Evolutionary conservation across 2,329 filamentous ascomycete species (phyloP).

Genomic region (Didymella segeticola): DNA sequence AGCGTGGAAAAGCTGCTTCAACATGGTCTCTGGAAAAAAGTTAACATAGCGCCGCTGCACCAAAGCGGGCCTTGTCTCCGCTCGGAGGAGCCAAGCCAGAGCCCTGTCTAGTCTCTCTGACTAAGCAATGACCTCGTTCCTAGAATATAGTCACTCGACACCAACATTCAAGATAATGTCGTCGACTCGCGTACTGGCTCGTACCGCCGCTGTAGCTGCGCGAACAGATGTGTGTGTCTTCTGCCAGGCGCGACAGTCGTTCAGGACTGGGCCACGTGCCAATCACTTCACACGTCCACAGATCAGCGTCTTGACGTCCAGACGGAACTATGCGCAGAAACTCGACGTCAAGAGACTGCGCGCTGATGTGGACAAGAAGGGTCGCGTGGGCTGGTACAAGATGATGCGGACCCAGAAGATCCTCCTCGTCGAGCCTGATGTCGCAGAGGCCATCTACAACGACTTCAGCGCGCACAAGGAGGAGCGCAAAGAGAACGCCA

Average conservation of each 20-base stretch:
- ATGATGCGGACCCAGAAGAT: constrained; percentile 27
- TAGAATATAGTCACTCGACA: not conserved
- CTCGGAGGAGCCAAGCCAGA: constrained; percentile 17
- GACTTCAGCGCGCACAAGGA: constrained; percentile 33
- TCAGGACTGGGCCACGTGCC: no score
- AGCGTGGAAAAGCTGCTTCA: constrained; percentile 39
- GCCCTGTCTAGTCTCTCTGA: constrained; percentile 1
- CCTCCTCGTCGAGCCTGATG: constrained; percentile 17
- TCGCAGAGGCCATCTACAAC: constrained; percentile 32
- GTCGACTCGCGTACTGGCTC: constrained; percentile 19
- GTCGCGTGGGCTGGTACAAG: constrained; percentile 29
- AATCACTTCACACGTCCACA: no score
- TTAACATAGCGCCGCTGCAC: constrained; percentile 16
- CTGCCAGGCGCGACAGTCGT: no score
- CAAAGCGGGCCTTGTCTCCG: constrained; percentile 19
- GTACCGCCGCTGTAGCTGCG: constrained; percentile 13
- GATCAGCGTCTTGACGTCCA: no score
- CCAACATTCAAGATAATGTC: constrained; percentile 25
- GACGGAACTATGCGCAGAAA: constrained; percentile 27
- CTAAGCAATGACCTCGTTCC: constrained; percentile 3
- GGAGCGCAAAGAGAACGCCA: constrained; percentile 24
- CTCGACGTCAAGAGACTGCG: constrained; percentile 26
- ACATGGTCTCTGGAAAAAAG: constrained; percentile 34
- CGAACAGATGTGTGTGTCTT: constrained; percentile 25
- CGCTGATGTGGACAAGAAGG: constrained; percentile 29